These are phyloP conservation scores for Arthrocladium fulminans DNA, from an alignment of 2,329 filamentous ascomycete genomes.

Conservation along the genomic window DNA sequence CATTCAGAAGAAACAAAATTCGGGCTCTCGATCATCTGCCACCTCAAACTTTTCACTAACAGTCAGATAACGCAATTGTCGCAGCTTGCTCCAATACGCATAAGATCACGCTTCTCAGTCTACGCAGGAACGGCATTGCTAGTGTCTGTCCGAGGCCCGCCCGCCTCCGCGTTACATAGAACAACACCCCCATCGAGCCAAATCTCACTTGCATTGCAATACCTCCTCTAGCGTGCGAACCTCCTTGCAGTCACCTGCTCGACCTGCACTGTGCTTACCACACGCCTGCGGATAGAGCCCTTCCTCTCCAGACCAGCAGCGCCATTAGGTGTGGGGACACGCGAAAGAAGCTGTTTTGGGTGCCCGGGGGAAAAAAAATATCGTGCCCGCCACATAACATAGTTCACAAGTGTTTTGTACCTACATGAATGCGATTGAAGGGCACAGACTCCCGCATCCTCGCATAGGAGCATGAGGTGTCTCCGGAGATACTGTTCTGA, in stretches of 20 bases:
- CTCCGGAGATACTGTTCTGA: background rate
- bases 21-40: background rate
- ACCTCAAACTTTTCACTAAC: background rate
- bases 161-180: background rate
- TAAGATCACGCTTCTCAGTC: background rate
- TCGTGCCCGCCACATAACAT: background rate
- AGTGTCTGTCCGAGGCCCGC: background rate
- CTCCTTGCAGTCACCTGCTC: background rate
- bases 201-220: background rate
- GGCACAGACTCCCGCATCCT: background rate
- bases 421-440: slow-evolving; percentile 1
- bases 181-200: background rate
- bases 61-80: background rate
- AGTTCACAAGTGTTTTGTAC: background rate
- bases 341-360: background rate
- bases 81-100: background rate
- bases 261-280: background rate
- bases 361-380: background rate
- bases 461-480: slow-evolving; percentile 3
- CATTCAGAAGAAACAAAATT: background rate
- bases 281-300: too few relatives aligned
- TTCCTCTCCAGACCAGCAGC: too few relatives aligned
- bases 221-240: background rate
- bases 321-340: too few relatives aligned
- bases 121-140: background rate